Evolutionary conservation across 768 basidiomycete species (phyloP), one percentile per base, ranked within the genome.

Genomic region (Rhodocollybia butyracea): DNA sequence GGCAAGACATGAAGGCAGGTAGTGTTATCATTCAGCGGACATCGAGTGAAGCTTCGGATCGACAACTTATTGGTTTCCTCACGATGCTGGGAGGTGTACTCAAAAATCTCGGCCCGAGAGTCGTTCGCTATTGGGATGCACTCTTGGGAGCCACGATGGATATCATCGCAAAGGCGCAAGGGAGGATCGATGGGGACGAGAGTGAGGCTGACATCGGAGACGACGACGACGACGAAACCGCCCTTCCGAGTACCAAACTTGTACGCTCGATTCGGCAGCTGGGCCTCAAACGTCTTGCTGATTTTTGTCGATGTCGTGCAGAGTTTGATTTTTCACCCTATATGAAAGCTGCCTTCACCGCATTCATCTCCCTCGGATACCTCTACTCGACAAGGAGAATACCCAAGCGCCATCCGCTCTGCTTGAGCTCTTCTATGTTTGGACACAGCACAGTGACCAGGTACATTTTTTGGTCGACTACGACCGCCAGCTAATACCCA

Each of bases 361-460:
- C 81, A 0, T 82, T 91, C 73, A 88, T 98, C 62, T 83, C 88
- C 94, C 96, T 0, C 89, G 97, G 5, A 76, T 99, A 22, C 72
- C 82, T 0, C 68, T 73, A 3, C 75, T 98, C 24, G 86, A 89
- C 57, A 76, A 71, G 40, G 97, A 98, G 69, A 98, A 95, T 63
- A 91, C 89, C 0, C 96, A 98, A 67, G 80, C 91, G 0, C 94
- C 96, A 0, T 96, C 94, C 0, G 85, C 91, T 0, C 76, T 96
- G 17, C 73, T 99, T 40, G 94, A 97, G 36, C 75, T 98, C 21
- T 89, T 97, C 70, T 79, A 84, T 56, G 73, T 80, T 5, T 95
- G 94, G 89, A 82, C 91, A 0, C 66, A 75, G 15, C 75, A 80
- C 17, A 74, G 72, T 2, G 76, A 83, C 12, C 80, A 85, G 57